Evolutionary conservation across 1,284 basidiomycete species (phyloP), one percentile per base, ranked within the genome.

Genomic region (Apiotrichum akiyoshidainum): DNA sequence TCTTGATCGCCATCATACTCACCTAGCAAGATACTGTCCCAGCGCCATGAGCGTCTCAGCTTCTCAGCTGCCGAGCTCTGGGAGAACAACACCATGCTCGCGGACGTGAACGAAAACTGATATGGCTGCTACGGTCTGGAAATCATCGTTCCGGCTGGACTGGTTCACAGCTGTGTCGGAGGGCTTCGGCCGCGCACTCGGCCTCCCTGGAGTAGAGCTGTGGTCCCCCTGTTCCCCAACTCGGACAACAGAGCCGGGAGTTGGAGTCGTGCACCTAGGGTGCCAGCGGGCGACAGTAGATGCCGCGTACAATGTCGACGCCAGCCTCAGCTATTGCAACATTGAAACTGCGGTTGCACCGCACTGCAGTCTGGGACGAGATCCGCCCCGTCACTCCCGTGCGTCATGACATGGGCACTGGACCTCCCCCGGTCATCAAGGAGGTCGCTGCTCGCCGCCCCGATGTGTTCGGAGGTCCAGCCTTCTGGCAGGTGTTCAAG

Each of bases 31-130:
- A 9, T 60, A 60, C 48, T 55, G 59, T n/a, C 59, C 59, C 2
- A 52, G 59, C 6, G 46, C 52, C 2, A 16, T 60, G 59, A 11
- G n/a, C 39, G 51, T 2, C 51, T 58, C 1, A 55, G 60, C 14
- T 58, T 61, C 22, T 42, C 47, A 1, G 50, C 35, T 21, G 59
- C 47, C 3, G 40, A 37, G 7, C 49, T 61, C 41, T 56, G 60
- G 19, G 26, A 8, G n/a, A n/a, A 55, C 34, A 58, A 58, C 54
- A 53, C 56, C 1, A 34, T 19, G 3, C 22, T 54, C 35, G 37
- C 58, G 14, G 35, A 48, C 46, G 60, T 58, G 13, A 56, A 56
- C 46, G 56, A 61, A 46, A 61, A 54, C 60, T 61, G 60, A 50
- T 61, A 58, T 50, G 60, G 60, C 19, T 61, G 46, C 41, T 56